Evolutionary conservation across 768 basidiomycete species (phyloP), one percentile per base, ranked within the genome.

Genomic region (Cystofilobasidium macerans): DNA sequence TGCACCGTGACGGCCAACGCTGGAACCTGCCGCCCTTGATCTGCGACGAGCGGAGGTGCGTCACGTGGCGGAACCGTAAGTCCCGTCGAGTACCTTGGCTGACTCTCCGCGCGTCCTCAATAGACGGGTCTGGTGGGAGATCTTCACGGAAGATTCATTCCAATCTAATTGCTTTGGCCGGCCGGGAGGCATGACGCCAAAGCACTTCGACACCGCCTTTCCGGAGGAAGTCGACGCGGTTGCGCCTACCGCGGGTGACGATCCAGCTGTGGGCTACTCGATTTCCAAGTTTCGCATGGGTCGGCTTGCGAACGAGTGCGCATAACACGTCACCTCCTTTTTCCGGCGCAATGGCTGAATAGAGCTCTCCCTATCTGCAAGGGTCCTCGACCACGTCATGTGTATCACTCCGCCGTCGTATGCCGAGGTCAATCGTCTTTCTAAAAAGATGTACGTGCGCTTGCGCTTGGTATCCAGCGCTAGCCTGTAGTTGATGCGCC

Each of bases 391-490:
- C 24, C 24, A 66, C 36, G 59, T 59, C 33, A 40, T 66, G 58
- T 40, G 45, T 22, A 36, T 48, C 45, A 66, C 40, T 4, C 65
- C 65, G n/a, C 57, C 65, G 22, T 53, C 65, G 33, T 66, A 66
- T 38, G 40, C 56, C n/a, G 57, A 43, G 16, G 48, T 66, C 43
- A 43, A 42, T 12, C 57, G 47, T 20, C 56, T 66, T 20, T 66
- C 38, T 13, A 57, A 66, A n/a, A 66, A 66, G 58, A 61, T 66
- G 65, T 66, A 24, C 33, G 65, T 61, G 12, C 28, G 14, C n/a
- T 35, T 30, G 13, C n/a, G 14, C 33, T n/a, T 42, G 26, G 2
- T 57, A 1, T 20, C 20, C 40, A 9, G 5, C 24, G 7, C 12
- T 16, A n/a, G 16, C 13, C 1, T 6, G 0, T 22, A 14, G 26